These are phyloP conservation scores for Solanum clarkiae DNA, from an alignment of 257 asterid species.

Conservation along the genomic window DNA sequence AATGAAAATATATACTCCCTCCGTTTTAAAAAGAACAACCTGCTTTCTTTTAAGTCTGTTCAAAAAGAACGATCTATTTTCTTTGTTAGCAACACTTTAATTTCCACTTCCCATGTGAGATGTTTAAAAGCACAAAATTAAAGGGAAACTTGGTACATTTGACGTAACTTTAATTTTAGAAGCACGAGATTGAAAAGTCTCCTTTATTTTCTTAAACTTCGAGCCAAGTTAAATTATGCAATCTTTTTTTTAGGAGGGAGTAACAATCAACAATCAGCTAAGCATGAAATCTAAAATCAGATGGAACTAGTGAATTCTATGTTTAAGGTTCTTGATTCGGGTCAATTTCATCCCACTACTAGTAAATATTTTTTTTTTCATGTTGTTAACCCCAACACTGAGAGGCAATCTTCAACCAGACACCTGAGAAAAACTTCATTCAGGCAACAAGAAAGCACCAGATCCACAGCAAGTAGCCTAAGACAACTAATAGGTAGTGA, in stretches of 20 bases:
- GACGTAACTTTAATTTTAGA: no score
- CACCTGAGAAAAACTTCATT: not conserved
- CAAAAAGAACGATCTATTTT: no score
- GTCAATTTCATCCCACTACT: not conserved
- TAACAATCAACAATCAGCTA: not conserved
- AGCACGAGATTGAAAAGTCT: no score
- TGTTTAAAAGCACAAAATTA: no score
- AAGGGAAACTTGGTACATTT: no score
- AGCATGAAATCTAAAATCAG: not conserved
- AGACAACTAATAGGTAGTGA: not conserved
- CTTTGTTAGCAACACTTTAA: no score
- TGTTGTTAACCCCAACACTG: not conserved
- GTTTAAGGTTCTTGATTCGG: not conserved
- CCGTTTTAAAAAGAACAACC: no score
- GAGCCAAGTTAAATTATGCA: no score
- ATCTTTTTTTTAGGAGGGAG: no score
- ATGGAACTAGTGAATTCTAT: not conserved
- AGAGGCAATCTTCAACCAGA: not conserved
- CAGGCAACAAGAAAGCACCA: not conserved
- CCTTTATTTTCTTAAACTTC: no score
- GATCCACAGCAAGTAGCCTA: not conserved
- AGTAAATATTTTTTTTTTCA: not conserved
- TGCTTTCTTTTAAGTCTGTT: no score
- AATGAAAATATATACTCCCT: not conserved
- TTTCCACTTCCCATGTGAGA: no score